Evolutionary conservation across 1,139 yeast genomes (phyloP).

Genomic region (Kluyveromyces sp.): DNA sequence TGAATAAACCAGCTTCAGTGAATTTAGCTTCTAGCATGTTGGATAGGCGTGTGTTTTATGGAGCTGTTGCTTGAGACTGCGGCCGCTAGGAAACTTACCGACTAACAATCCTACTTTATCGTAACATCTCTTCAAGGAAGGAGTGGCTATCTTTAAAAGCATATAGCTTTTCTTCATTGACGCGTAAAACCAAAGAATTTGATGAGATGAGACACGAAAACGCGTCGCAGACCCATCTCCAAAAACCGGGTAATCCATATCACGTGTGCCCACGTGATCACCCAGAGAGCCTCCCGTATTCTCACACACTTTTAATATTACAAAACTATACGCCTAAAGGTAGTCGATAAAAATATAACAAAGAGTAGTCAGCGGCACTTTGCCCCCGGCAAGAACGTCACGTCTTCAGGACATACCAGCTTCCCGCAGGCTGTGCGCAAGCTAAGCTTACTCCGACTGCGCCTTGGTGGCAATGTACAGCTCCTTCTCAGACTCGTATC

Average conservation of each 20-base stretch:
- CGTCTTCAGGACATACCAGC: no score
- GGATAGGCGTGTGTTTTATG: neutral
- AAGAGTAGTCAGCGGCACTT: no score
- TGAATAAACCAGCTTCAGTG: constrained; percentile 84
- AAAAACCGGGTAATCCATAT: no score
- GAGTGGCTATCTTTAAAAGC: no score
- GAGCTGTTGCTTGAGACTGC: neutral
- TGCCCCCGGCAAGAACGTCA: no score
- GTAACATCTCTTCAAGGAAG: no score
- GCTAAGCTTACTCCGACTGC: constrained; percentile 11
- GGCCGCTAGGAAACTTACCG: no score
- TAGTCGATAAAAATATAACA: neutral
- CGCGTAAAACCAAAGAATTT: no score
- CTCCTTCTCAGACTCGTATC: constrained; percentile 94
- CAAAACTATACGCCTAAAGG: constrained; percentile 2
- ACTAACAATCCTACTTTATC: neutral
- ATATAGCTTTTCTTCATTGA: no score
- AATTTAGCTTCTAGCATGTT: constrained; percentile 94
- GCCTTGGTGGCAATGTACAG: constrained; percentile 54
- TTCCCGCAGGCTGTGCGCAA: no score
- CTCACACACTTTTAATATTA: constrained; percentile 2
- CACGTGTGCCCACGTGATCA: neutral
- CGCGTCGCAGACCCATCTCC: no score
- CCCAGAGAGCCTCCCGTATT: neutral
- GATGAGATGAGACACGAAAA: no score